Conservation (phyloP, 352 stramenopile species). For the Phytopythium oedochilum region DNA sequence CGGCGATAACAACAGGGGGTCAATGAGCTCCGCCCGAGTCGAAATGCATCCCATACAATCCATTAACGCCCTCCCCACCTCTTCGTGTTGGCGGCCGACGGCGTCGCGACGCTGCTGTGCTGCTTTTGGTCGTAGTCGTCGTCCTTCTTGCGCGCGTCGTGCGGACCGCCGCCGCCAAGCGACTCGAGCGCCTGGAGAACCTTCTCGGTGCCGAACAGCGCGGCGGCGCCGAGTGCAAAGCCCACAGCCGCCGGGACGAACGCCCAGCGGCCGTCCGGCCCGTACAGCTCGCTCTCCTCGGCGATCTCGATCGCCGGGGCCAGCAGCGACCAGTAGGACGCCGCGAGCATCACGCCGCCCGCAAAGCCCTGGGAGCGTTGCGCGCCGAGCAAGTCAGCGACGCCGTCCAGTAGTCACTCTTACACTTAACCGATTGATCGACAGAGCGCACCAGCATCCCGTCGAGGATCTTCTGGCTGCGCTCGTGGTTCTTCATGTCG, state of each 20-base stretch:
- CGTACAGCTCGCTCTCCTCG: conserved; percentile 73
- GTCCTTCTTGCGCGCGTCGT: conserved; percentile 53
- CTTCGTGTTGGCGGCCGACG: conserved; percentile 14
- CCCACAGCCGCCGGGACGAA: conserved; percentile 83
- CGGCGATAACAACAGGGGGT: too few species aligned
- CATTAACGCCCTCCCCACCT: background rate
- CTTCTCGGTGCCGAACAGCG: conserved; percentile 73
- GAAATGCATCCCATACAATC: too few species aligned
- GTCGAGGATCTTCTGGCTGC: conserved; percentile 81
- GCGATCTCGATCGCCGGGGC: conserved; percentile 86
- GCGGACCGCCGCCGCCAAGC: conserved; percentile 19
- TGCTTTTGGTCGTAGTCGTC: conserved; percentile 17
- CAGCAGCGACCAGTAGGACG: conserved; percentile 87
- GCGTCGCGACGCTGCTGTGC: conserved; percentile 14
- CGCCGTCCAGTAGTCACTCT: background rate
- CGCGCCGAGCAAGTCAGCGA: background rate
- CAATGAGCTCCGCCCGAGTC: too few species aligned
- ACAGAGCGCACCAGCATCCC: conserved; percentile 49
- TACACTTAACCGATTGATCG: background rate
- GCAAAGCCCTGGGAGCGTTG: conserved; percentile 74
- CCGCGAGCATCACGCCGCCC: conserved; percentile 87
- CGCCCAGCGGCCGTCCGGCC: conserved; percentile 59
- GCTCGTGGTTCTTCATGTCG: conserved; percentile 67
- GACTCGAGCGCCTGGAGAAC: conserved; percentile 59
- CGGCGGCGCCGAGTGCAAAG: conserved; percentile 70